These are phyloP conservation scores for Teunomyces funiuensis DNA, from an alignment of 805 yeast genomes.

Conservation along the genomic window DNA sequence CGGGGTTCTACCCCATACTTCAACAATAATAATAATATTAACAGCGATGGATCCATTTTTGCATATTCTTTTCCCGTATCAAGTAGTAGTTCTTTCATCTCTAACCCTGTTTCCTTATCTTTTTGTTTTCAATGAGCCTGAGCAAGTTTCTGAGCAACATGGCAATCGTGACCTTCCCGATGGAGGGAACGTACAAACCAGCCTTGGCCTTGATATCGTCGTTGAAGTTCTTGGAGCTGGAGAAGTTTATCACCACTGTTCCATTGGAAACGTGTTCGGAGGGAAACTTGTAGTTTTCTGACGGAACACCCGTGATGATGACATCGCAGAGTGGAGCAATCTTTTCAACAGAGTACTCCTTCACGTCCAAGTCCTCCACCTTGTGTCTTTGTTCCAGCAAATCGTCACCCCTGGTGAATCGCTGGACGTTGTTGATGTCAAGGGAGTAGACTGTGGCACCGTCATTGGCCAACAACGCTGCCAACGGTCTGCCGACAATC, in stretches of 20 bases:
- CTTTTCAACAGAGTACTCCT: constrained; percentile 53
- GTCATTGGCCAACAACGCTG: constrained; percentile 93
- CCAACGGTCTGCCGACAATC: constrained; percentile 95
- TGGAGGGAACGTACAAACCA: constrained; percentile 89
- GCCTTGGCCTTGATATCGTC: constrained; percentile 84
- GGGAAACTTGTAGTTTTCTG: constrained; percentile 81
- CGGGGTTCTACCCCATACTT: not conserved
- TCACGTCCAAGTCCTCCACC: constrained; percentile 56
- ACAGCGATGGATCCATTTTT: no score
- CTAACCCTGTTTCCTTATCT: constrained; percentile 17
- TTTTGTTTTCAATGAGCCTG: constrained; percentile 71
- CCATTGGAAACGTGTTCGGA: constrained; percentile 78
- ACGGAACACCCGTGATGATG: constrained; percentile 93
- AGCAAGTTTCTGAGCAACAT: constrained; percentile 89
- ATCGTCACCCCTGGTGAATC: constrained; percentile 93
- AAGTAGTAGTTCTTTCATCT: no score
- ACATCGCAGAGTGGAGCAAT: constrained; percentile 81
- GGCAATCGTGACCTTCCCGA: constrained; percentile 94
- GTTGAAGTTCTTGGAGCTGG: constrained; percentile 83
- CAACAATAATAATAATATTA: no score
- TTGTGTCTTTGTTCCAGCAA: constrained; percentile 78
- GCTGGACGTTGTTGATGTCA: constrained; percentile 83
- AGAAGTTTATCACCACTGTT: constrained; percentile 85
- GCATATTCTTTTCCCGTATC: no score
- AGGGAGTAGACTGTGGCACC: constrained; percentile 96